These are phyloP conservation scores for Ogataea thermomethanolica DNA, from an alignment of 805 yeast genomes.

Conservation along the genomic window DNA sequence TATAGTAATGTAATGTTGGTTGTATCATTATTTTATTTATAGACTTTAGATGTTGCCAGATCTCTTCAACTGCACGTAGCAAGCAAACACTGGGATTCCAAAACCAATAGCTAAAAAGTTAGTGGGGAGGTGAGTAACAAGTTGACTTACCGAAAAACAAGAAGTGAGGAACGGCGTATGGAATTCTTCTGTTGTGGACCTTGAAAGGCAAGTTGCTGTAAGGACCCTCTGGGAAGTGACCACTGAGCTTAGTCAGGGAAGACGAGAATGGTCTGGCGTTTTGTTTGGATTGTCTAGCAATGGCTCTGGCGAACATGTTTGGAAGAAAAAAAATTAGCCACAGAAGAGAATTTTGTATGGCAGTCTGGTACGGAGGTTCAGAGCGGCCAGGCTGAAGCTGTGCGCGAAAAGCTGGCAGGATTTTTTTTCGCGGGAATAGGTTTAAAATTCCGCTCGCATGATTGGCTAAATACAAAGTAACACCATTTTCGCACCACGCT, in stretches of 20 bases:
- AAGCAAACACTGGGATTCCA: slow-evolving; percentile 74
- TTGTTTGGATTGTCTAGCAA: slow-evolving; percentile 26
- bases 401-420: background rate
- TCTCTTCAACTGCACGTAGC: slow-evolving; percentile 82
- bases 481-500: slow-evolving; percentile 4
- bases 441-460: slow-evolving; percentile 7
- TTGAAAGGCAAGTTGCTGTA: slow-evolving; percentile 93
- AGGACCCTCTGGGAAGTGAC: slow-evolving; percentile 68
- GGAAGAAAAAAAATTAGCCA: slow-evolving; percentile 9
- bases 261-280: slow-evolving; percentile 51
- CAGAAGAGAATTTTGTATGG: slow-evolving; percentile 5
- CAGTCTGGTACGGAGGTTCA: background rate
- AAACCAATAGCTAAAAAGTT: slow-evolving; percentile 46
- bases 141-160: slow-evolving; percentile 59
- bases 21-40: slow-evolving; percentile 3
- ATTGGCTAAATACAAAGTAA: slow-evolving; percentile 6
- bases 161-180: slow-evolving; percentile 79
- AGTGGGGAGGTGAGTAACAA: slow-evolving; percentile 1
- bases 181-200: slow-evolving; percentile 90
- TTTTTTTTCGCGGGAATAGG: background rate
- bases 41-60: slow-evolving; percentile 53
- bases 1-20: slow-evolving; percentile 2
- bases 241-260: slow-evolving; percentile 41
- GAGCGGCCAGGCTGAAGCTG: background rate
- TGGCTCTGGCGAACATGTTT: slow-evolving; percentile 31